Percentiles rank a stretch among this genome's conserved stretches.
phyloP scores from a whole-genome alignment of 805 yeast genomes.

The Saccharomycopsis sp. region DNA sequence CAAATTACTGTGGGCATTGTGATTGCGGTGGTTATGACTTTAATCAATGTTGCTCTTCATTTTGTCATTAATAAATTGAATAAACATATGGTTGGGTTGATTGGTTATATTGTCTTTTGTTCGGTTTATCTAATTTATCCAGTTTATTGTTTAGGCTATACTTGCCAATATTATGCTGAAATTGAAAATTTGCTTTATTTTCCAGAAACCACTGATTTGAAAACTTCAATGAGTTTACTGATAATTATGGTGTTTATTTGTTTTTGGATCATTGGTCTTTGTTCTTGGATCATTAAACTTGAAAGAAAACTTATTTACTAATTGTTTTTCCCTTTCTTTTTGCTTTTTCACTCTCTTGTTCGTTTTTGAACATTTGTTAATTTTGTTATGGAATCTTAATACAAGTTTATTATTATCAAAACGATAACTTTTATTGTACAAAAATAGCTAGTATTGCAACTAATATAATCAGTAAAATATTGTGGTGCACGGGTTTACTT shows the following conservation, averaged over 20 bases:
- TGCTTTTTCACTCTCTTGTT: no score
- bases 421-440: no score
- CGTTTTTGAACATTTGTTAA: no score
- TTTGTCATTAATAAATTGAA: background rate
- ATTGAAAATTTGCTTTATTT: constrained; percentile 4
- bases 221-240: constrained; percentile 9
- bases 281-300: constrained; percentile 1
- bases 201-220: constrained; percentile 12
- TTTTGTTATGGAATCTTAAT: no score
- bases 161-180: constrained; percentile 1
- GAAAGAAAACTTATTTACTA: no score
- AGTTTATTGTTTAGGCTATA: background rate
- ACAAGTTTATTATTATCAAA: no score
- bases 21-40: constrained; percentile 3
- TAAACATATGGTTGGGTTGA: constrained; percentile 3
- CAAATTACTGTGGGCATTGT: background rate
- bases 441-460: no score
- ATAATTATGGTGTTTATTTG: constrained; percentile 3
- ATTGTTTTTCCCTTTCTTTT: no score
- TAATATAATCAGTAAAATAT: no score
- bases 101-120: background rate
- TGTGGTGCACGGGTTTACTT: no score
- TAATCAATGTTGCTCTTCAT: constrained; percentile 1
- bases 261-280: background rate
- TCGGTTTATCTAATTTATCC: constrained; percentile 2